Base-by-base conservation (phyloP, 768 basidiomycete genomes). In the Mycena galopus region DNA sequence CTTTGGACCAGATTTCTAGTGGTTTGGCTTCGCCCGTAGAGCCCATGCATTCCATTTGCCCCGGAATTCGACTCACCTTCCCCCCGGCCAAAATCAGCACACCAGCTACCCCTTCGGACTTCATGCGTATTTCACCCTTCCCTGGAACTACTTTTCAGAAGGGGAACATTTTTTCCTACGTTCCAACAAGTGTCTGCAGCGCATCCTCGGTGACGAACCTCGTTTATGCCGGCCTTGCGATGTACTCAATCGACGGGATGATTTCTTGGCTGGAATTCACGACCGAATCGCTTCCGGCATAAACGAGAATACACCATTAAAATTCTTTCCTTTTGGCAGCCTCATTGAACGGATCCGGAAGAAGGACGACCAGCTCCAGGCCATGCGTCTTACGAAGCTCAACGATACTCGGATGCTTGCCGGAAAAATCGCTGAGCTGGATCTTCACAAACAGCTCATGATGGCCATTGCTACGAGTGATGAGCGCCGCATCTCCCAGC, bases 371-470 rank as follows among this genome's bases (percentile, higher is more conserved):
- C 71, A 71, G 27, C 35, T 72, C 23, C n/a, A 61, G 7, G 39
- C 30, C 2, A 23, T 73, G 32, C 63, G 57, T 23, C 47, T 73
- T 19, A 50, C 42, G 1, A 71, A 68, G 17, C 65, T 71, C 44
- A 75, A 67, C 56, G 65, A 69, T 23, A 42, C 57, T 10, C 58
- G 42, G 6, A 66, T 32, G 10, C 51, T 77, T 12, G 29, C 59
- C 7, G 39, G 17, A 1, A 51, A 65, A 25, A 57, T 50, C 2
- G 53, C 61, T 2, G 59, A 58, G n/a, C 42, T 77, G 14, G 42
- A 67, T 19, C 65, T 69, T 11, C 71, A 77, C 57, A 77, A 77
- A 64, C 62, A 69, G 37, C 67, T 75, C 11, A 35, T 71, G 27
- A 55, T 75, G 32, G 72, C 74, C 14, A 44, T 75, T 35, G 74